Percentiles rank a stretch among this genome's conserved stretches.
Conservation (phyloP, 2,329 filamentous ascomycete genomes). For the Paraconiothyrium brasiliense region DNA sequence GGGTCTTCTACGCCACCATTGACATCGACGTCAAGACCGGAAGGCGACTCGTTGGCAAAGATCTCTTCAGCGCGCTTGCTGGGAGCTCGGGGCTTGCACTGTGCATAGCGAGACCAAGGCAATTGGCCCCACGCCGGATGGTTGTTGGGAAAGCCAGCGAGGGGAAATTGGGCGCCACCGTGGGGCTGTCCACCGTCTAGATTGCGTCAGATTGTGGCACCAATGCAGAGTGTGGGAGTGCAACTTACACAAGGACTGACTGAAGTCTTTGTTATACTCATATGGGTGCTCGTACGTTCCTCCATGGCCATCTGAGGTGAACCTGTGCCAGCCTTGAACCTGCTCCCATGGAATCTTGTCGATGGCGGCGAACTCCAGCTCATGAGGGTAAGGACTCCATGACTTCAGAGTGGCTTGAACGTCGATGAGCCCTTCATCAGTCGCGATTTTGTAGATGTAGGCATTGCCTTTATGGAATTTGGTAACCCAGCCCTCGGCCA, state of each 20-base stretch:
- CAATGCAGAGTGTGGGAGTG: neutral
- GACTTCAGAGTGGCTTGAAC: conserved; percentile 8
- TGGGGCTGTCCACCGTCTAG: neutral
- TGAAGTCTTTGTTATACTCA: neutral
- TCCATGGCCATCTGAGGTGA: neutral
- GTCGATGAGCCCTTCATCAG: conserved; percentile 6
- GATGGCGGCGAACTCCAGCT: conserved; percentile 10
- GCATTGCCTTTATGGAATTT: neutral
- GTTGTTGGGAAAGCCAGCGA: conserved; percentile 7
- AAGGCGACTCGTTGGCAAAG: neutral
- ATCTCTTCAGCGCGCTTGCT: conserved; percentile 10
- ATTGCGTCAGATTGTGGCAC: neutral
- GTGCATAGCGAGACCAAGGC: conserved; percentile 6
- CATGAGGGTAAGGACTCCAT: conserved; percentile 3
- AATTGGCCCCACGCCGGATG: conserved; percentile 3
- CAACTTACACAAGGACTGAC: conserved; percentile 2
- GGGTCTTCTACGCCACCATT: neutral
- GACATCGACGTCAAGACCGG: neutral
- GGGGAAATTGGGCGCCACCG: conserved; percentile 7
- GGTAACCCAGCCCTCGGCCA: conserved; percentile 4
- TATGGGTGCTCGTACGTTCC: neutral
- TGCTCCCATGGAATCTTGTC: neutral
- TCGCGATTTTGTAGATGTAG: conserved; percentile 6
- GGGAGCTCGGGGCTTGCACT: neutral
- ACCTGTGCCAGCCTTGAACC: conserved; percentile 5